Percentiles rank a stretch among this genome's conserved stretches.
Conservation (phyloP, 371 early-diverging fungal species). For the Mortierella sp. region DNA sequence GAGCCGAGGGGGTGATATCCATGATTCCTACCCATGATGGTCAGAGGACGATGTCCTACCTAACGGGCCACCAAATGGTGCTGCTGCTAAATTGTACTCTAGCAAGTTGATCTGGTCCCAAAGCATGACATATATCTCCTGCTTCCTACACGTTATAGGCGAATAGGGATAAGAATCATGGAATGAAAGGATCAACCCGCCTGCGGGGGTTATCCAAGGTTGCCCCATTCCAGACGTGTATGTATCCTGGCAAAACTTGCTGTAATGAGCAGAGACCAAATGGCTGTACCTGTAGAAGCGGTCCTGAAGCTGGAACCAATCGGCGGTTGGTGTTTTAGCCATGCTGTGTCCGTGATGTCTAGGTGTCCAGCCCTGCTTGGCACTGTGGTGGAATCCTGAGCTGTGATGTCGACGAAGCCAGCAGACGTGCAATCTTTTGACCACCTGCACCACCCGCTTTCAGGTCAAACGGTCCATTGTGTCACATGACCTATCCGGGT, state of each 20-base stretch:
- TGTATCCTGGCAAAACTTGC: constrained; percentile 49
- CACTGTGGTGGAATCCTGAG: background rate
- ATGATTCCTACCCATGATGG: too few relatives aligned
- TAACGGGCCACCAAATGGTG: constrained; percentile 93
- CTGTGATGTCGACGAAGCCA: too few relatives aligned
- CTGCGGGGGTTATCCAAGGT: too few relatives aligned
- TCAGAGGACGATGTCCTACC: constrained; percentile 60
- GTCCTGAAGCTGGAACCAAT: constrained; percentile 65
- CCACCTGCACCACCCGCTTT: too few relatives aligned
- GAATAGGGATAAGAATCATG: background rate
- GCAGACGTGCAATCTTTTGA: too few relatives aligned
- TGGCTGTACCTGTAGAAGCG: constrained; percentile 63
- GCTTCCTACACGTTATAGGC: constrained; percentile 59
- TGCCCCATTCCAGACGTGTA: background rate
- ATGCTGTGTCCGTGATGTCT: too few relatives aligned
- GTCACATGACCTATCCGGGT: too few relatives aligned
- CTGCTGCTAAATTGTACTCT: constrained; percentile 83
- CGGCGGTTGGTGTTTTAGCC: constrained; percentile 53
- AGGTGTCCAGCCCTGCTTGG: background rate
- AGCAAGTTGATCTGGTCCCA: constrained; percentile 90
- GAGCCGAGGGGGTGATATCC: too few relatives aligned
- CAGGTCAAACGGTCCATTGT: too few relatives aligned
- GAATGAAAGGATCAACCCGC: background rate
- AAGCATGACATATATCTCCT: constrained; percentile 84
- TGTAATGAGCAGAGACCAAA: too few relatives aligned